Evolutionary conservation across 228 moss, liverwort and hornwort species (phyloP).

Genomic region (Sphagnum magellanicum): DNA sequence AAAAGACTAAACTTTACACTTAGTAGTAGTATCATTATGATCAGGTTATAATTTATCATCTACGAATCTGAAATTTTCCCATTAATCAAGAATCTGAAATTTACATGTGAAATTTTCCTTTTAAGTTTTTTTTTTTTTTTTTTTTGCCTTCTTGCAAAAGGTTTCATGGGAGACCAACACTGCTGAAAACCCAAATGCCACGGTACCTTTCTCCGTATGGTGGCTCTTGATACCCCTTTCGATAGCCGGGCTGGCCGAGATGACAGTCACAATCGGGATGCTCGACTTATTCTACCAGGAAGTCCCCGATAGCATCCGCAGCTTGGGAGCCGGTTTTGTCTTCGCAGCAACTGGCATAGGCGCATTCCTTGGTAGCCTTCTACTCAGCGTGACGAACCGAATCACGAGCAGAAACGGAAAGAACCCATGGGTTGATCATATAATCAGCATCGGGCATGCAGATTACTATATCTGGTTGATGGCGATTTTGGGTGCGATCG

Average conservation of each 20-base stretch:
- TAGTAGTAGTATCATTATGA: too few species aligned
- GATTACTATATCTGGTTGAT: conserved; percentile 56
- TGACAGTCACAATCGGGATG: conserved; percentile 47
- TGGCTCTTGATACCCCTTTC: conserved; percentile 47
- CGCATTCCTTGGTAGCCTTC: conserved; percentile 32
- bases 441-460: conserved; percentile 47
- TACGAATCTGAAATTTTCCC: neutral
- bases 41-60: neutral
- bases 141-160: conserved; percentile 2
- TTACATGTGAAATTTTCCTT: neutral
- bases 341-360: conserved; percentile 30
- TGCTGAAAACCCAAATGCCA: conserved; percentile 17
- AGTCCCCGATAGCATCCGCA: conserved; percentile 60
- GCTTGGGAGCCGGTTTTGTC: conserved; percentile 43
- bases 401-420: conserved; percentile 13
- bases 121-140: neutral
- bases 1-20: too few species aligned
- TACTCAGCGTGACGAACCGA: conserved; percentile 22
- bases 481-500: conserved; percentile 24
- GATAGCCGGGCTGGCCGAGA: conserved; percentile 43
- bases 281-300: conserved; percentile 64
- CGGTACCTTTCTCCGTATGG: conserved; percentile 36
- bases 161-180: conserved; percentile 30
- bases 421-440: conserved; percentile 31
- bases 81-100: neutral